Evolutionary conservation across 2,329 filamentous ascomycete genomes (phyloP).

Genomic region (Sporothrix variecibatus): DNA sequence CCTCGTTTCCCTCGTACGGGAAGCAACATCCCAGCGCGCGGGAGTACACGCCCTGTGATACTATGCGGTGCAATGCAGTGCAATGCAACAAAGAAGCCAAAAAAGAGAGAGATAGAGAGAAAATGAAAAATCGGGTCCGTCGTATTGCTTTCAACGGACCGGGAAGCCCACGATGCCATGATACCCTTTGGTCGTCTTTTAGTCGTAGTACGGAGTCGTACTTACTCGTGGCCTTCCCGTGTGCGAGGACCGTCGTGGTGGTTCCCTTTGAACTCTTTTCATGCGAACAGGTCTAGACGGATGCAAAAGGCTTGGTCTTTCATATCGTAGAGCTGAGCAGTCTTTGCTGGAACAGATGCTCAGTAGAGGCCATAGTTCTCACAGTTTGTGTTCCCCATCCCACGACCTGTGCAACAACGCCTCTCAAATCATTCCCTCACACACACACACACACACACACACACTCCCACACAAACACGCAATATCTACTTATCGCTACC

Average conservation of each 20-base stretch:
- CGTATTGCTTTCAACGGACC: background rate
- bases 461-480: background rate
- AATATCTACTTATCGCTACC: background rate
- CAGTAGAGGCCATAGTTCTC: too few species aligned
- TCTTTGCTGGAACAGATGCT: too few species aligned
- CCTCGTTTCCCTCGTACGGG: background rate
- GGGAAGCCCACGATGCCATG: background rate
- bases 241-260: too few species aligned
- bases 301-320: too few species aligned
- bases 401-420: background rate
- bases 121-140: background rate
- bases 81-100: background rate
- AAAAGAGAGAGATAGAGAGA: background rate
- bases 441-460: background rate
- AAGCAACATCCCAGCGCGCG: background rate
- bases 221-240: background rate
- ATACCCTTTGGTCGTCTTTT: background rate
- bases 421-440: background rate
- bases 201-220: background rate
- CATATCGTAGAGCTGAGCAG: too few species aligned
- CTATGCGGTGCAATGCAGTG: slow-evolving; percentile 4
- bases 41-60: background rate
- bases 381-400: background rate
- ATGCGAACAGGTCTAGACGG: too few species aligned
- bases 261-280: too few species aligned